Base-by-base conservation (phyloP, 148 eudicot species). In the Selenicereus undatus region DNA sequence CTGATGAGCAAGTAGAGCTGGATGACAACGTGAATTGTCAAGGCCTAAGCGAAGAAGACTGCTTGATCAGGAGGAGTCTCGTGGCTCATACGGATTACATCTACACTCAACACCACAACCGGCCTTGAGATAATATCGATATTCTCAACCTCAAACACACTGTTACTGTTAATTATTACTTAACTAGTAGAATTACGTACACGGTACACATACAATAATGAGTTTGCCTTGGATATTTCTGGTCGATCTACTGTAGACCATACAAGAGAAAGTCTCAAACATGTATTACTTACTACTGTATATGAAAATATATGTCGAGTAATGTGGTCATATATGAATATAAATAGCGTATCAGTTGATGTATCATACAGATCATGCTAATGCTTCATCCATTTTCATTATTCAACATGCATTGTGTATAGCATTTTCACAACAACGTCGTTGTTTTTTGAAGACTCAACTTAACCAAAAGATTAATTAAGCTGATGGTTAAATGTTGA, bases 31-130 rank as follows among this genome's bases (percentile, higher is more conserved):
- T 36, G 0, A 72, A 42, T 8, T 72, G 75, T 42, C 10, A 72
- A 39, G 75, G 75, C 1, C 16, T 72, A 42, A 72, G 26, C 26
- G 75, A 72, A 42, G 75, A 72, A 72, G 75, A 72, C 3, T 72
- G 75, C 75, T 42, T 72, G 35, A 42, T 10, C 22, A 72, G 75
- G 75, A 42, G 75, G 17, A 72, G 26, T 42, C 75, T 72, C 26
- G 75, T 72, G 51, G 75, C 75, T 72, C 75, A 72, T 22, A 72
- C 50, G 2, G 75, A 72, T 72, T 72, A 72, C 22, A 72, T 72
- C 75, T 72, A 72, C 24, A 72, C 75, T 72, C 75, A 72, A 42
- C 75, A 42, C 75, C 29, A 72, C 13, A 72, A 20, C 26, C n/a
- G n/a, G n/a, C 75, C 75, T 39, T 72, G 52, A 72, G 26, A 69